Percentiles rank a stretch among this genome's conserved stretches.
Evolutionary conservation across 2,329 filamentous ascomycete species (phyloP).

Genomic region (Fusarium lyarnte): DNA sequence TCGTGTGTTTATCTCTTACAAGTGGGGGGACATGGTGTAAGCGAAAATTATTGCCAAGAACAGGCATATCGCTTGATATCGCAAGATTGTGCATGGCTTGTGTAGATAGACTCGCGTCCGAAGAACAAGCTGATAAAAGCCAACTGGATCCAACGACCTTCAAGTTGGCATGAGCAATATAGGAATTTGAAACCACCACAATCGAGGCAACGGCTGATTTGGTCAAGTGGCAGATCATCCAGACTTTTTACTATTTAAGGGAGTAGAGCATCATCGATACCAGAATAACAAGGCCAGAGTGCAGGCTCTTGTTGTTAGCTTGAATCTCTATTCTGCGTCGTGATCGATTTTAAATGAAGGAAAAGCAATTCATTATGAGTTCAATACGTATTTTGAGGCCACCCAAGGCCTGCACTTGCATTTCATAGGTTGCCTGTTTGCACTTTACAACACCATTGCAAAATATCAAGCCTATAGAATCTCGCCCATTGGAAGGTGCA

Average conservation of each 20-base stretch:
- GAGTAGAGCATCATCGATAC: too few relatives aligned
- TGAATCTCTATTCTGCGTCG: too few relatives aligned
- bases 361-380: too few relatives aligned
- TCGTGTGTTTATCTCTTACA: background rate
- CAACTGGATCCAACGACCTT: background rate
- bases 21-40: background rate
- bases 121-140: background rate
- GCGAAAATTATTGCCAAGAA: background rate
- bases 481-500: background rate
- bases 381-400: background rate
- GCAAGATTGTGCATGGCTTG: background rate
- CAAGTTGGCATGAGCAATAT: too few relatives aligned
- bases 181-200: too few relatives aligned
- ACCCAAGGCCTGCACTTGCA: fast-evolving
- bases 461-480: fast-evolving
- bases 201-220: too few relatives aligned
- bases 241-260: background rate
- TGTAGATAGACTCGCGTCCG: background rate
- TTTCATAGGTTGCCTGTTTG: background rate
- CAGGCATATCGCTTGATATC: background rate
- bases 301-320: background rate
- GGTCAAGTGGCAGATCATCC: too few relatives aligned
- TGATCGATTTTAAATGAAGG: background rate
- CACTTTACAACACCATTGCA: background rate
- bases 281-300: background rate